Conservation (phyloP, 2,329 filamentous ascomycete genomes). For the Colletotrichum spinosum region DNA sequence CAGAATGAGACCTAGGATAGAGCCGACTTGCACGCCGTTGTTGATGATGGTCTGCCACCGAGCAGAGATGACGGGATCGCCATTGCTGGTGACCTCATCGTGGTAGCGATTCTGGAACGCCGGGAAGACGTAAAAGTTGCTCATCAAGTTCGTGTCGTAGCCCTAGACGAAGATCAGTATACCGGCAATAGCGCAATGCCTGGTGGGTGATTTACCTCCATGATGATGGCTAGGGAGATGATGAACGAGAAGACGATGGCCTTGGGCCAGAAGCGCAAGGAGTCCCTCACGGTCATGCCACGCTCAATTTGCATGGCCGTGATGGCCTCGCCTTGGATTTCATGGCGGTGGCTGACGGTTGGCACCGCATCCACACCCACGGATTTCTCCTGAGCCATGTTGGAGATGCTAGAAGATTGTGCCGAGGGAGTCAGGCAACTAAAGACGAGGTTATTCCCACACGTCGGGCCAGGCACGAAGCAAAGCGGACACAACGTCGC, state of each 20-base stretch:
- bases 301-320: conserved; percentile 39
- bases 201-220: conserved; percentile 38
- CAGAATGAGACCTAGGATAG: conserved; percentile 60
- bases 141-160: conserved; percentile 51
- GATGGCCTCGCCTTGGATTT: conserved; percentile 28
- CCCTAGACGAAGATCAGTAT: conserved; percentile 41
- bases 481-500: conserved; percentile 7
- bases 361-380: conserved; percentile 27
- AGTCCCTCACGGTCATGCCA: conserved; percentile 39
- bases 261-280: conserved; percentile 40
- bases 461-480: background rate
- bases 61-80: conserved; percentile 58
- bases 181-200: background rate
- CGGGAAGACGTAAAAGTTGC: conserved; percentile 52
- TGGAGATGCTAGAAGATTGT: background rate
- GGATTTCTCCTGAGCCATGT: conserved; percentile 32
- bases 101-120: conserved; percentile 51
- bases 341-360: conserved; percentile 27
- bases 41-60: conserved; percentile 63
- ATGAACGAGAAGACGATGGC: conserved; percentile 39
- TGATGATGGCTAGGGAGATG: conserved; percentile 43
- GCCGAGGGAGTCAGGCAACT: conserved; percentile 1
- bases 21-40: conserved; percentile 57
- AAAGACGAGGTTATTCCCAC: conserved; percentile 30
- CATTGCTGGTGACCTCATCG: conserved; percentile 48